Evolutionary conservation across 768 basidiomycete species (phyloP).

Genomic region (Amanita rubescens): DNA sequence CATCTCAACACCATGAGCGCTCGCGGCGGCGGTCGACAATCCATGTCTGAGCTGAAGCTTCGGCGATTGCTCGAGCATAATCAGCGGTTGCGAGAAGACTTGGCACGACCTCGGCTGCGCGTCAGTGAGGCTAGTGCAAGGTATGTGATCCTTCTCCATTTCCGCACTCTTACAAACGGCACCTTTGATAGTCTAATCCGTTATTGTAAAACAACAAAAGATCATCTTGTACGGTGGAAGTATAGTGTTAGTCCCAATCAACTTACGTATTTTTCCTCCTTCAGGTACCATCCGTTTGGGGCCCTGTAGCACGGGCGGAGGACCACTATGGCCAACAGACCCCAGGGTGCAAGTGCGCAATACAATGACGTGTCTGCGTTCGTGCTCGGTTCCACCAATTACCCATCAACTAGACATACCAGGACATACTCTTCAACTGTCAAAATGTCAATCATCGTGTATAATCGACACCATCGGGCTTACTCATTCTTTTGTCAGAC

Average conservation of each 20-base stretch:
- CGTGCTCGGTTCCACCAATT: background rate
- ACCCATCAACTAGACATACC: background rate
- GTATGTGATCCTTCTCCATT: slow-evolving; percentile 27
- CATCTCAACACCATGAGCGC: slow-evolving; percentile 39
- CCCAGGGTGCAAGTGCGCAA: slow-evolving; percentile 48
- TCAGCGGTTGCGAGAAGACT: slow-evolving; percentile 82
- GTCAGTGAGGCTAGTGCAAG: slow-evolving; percentile 90
- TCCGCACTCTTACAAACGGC: slow-evolving; percentile 1
- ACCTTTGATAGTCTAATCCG: slow-evolving; percentile 65
- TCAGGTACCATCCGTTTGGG: slow-evolving; percentile 95
- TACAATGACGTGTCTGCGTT: slow-evolving; percentile 36
- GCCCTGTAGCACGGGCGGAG: slow-evolving; percentile 82
- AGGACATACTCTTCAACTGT: background rate
- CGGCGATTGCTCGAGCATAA: slow-evolving; percentile 93
- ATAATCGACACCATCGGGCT: background rate
- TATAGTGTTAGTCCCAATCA: background rate
- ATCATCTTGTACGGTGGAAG: slow-evolving; percentile 43
- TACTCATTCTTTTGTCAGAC: background rate
- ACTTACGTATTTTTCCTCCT: slow-evolving; percentile 2
- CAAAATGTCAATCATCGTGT: background rate
- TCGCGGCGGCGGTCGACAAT: slow-evolving; percentile 63
- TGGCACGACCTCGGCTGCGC: slow-evolving; percentile 79
- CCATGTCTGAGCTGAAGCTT: slow-evolving; percentile 97
- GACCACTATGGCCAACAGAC: slow-evolving; percentile 85
- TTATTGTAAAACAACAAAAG: slow-evolving; percentile 92